Conservation (phyloP, 768 basidiomycete genomes). For the Russula griseocarnosa region DNA sequence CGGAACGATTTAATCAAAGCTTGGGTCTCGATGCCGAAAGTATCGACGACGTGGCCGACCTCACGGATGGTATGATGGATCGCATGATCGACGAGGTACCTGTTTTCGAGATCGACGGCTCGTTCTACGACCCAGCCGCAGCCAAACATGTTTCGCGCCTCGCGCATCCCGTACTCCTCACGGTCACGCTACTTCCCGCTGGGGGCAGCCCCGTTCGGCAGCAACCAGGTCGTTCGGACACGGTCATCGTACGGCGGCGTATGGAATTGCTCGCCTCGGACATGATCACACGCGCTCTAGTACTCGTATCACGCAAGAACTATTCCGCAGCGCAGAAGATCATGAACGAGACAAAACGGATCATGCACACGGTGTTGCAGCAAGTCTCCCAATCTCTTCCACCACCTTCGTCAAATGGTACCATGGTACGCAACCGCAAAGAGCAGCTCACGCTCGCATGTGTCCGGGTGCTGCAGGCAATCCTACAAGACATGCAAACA, state of each 20-base stretch:
- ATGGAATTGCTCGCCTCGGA: conserved; percentile 97
- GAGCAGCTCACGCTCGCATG: conserved; percentile 70
- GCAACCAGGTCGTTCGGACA: conserved; percentile 53
- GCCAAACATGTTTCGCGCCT: conserved; percentile 81
- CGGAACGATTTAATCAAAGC: conserved; percentile 83
- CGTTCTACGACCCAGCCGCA: conserved; percentile 89
- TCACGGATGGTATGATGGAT: conserved; percentile 91
- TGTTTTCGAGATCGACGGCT: conserved; percentile 91
- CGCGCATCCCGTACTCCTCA: conserved; percentile 90
- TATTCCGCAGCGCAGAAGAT: conserved; percentile 88
- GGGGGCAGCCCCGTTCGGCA: conserved; percentile 35
- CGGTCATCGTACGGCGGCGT: conserved; percentile 84
- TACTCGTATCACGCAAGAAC: conserved; percentile 89
- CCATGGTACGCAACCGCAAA: conserved; percentile 66
- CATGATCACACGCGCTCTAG: conserved; percentile 93
- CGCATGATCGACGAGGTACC: conserved; percentile 97
- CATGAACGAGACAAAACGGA: conserved; percentile 85
- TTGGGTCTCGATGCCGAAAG: conserved; percentile 74
- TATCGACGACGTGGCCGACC: conserved; percentile 68
- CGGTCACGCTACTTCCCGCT: conserved; percentile 79
- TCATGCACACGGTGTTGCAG: conserved; percentile 86
- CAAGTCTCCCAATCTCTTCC: conserved; percentile 73
- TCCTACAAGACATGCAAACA: conserved; percentile 82
- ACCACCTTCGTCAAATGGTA: conserved; percentile 43
- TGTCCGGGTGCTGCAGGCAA: conserved; percentile 77